phyloP scores from a whole-genome alignment of 495 filamentous ascomycete genomes.

The Achaetomiella virescens region DNA sequence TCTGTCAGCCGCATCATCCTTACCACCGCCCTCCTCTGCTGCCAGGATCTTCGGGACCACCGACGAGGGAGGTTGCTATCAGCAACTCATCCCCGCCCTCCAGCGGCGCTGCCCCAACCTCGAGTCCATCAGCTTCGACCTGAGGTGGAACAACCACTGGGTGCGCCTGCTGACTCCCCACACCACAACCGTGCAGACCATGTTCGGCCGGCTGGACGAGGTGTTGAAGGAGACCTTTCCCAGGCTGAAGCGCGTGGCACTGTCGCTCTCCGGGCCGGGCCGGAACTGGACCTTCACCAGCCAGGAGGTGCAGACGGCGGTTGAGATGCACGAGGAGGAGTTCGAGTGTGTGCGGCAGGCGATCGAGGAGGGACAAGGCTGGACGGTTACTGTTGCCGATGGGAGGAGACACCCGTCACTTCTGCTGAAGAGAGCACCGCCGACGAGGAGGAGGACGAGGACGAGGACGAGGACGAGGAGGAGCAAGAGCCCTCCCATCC shows the following conservation, averaged over 20 bases:
- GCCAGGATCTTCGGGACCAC: constrained; percentile 21
- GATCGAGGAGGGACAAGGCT: background rate
- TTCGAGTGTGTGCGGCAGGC: background rate
- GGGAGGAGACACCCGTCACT: background rate
- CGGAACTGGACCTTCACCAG: background rate
- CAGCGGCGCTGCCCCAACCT: constrained; percentile 1
- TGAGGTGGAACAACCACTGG: constrained; percentile 5
- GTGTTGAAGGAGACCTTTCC: background rate
- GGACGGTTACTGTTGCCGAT: background rate
- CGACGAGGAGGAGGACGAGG: background rate
- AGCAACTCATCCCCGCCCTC: background rate
- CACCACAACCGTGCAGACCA: background rate
- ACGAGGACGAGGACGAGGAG: background rate
- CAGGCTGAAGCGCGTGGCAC: background rate
- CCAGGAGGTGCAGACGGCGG: background rate
- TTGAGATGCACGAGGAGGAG: background rate
- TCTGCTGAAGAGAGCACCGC: background rate
- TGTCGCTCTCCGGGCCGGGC: background rate
- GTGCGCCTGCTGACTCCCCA: constrained; percentile 2
- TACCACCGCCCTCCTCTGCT: constrained; percentile 8
- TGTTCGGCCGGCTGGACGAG: background rate
- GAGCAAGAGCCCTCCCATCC: background rate
- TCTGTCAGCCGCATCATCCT: no score
- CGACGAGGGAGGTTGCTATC: no score
- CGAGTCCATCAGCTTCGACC: constrained; percentile 4